phyloP scores from a whole-genome alignment of 2,329 filamentous ascomycete species.

The Claviceps capensis region DNA sequence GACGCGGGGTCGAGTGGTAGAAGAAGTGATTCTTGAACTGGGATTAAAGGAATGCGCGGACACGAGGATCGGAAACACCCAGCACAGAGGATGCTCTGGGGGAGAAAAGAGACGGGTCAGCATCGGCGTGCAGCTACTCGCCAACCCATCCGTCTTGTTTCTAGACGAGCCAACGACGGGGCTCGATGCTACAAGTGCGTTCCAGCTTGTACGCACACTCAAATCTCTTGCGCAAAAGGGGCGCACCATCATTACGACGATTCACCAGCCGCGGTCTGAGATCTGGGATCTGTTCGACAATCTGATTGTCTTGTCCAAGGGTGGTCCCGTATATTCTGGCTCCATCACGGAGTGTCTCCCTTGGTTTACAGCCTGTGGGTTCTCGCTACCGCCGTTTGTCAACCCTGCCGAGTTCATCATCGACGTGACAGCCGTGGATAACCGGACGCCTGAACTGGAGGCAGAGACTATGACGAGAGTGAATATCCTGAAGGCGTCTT shows the following conservation, averaged over 20 bases:
- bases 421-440: slow-evolving; percentile 62
- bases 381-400: slow-evolving; percentile 54
- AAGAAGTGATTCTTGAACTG: slow-evolving; percentile 63
- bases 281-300: slow-evolving; percentile 69
- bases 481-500: slow-evolving; percentile 44
- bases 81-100: slow-evolving; percentile 63
- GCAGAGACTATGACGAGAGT: slow-evolving; percentile 44
- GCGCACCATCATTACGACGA: slow-evolving; percentile 58
- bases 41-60: slow-evolving; percentile 66
- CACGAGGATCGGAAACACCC: slow-evolving; percentile 57
- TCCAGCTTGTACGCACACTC: slow-evolving; percentile 56
- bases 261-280: slow-evolving; percentile 66
- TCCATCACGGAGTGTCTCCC: slow-evolving; percentile 40
- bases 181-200: slow-evolving; percentile 64
- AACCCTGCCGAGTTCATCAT: slow-evolving; percentile 69
- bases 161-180: slow-evolving; percentile 71
- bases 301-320: slow-evolving; percentile 53
- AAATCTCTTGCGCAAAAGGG: slow-evolving; percentile 55
- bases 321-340: slow-evolving; percentile 56
- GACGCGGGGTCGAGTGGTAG: slow-evolving; percentile 51
- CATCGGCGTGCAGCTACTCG: slow-evolving; percentile 66
- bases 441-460: slow-evolving; percentile 53
- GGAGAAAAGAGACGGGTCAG: slow-evolving; percentile 66
- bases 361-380: slow-evolving; percentile 49
- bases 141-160: slow-evolving; percentile 65